phyloP scores from a whole-genome alignment of 2,329 filamentous ascomycete species.

The Pochonia chlamydosporia region DNA sequence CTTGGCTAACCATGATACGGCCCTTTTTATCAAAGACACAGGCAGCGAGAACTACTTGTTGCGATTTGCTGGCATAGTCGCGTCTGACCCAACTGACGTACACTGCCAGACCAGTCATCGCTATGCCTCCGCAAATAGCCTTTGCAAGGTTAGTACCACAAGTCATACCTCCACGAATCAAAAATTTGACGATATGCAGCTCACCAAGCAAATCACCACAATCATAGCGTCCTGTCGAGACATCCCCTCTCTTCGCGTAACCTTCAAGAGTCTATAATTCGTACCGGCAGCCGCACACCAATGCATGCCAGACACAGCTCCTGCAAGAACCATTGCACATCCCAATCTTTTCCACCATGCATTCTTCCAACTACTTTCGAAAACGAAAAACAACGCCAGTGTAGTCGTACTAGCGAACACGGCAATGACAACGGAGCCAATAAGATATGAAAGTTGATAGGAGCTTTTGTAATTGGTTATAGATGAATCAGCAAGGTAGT shows the following conservation, averaged over 20 bases:
- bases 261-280: conserved; percentile 47
- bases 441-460: conserved; percentile 54
- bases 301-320: conserved; percentile 81
- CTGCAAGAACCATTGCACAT: conserved; percentile 62
- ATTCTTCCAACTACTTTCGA: conserved; percentile 68
- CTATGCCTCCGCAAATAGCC: conserved; percentile 56
- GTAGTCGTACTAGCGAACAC: conserved; percentile 63
- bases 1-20: conserved; percentile 61
- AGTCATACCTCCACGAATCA: too few species aligned
- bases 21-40: conserved; percentile 64
- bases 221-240: conserved; percentile 32
- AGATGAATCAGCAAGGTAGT: conserved; percentile 81
- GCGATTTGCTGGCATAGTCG: conserved; percentile 51
- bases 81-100: conserved; percentile 34
- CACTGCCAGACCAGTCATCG: conserved; percentile 50
- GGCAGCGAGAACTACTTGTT: conserved; percentile 53
- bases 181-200: too few species aligned
- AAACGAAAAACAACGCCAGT: conserved; percentile 70
- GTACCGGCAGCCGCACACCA: conserved; percentile 73
- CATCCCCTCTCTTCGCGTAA: conserved; percentile 21
- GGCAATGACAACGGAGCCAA: conserved; percentile 65
- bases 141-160: too few species aligned
- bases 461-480: conserved; percentile 67
- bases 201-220: conserved; percentile 65
- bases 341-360: conserved; percentile 67